Base-by-base conservation (phyloP, 1,139 yeast genomes). In the Protomyces gravidus region DNA sequence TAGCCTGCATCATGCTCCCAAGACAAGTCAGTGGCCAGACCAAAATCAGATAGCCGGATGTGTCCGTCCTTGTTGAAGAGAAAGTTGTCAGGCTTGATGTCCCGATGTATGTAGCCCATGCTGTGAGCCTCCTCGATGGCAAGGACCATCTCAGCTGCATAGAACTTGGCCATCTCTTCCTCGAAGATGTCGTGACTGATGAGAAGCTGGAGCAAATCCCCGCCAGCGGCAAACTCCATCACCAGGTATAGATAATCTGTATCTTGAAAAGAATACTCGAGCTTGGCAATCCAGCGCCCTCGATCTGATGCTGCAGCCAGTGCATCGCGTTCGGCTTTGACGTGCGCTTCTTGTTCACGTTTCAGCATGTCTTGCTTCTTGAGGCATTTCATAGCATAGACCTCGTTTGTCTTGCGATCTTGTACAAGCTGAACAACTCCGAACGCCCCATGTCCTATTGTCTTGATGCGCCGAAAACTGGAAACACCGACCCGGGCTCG, bases 151-250 rank as follows among this genome's bases (percentile, higher is more conserved):
- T 86, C 94, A 64, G 87, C 82, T 60, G 86, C 79, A 68, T 87
- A 86, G 69, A 86, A 86, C 64, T 94, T 77, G 1, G 94, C 89
- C 69, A 86, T 94, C 6, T 88, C 88, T n/a, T 92, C 90, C 61
- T 85, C 84, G 65, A 86, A 75, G 63, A 83, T 84, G 46, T 89
- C 89, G 5, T 92, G 86, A 67, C 85, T 86, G 68, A 85, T 85
- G 65, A 86, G 78, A 63, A 86, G 74, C 1, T 94, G 86, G 70
- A 94, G 80, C 72, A 85, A 86, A 70, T 86, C 95, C 60, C 95
- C 95, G 45, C 98, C 98, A 50, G 95, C 85, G 97, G 92, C 90
- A 74, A 87, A 92, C 73, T 92, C 97, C 3, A 97, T 92, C 33
- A 92, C 96, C 62, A 92, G 78, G 70, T 89, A 92, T 19, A 95